Base-by-base conservation (phyloP, 2,329 filamentous ascomycete species). In the Zymoseptoria crescenta region DNA sequence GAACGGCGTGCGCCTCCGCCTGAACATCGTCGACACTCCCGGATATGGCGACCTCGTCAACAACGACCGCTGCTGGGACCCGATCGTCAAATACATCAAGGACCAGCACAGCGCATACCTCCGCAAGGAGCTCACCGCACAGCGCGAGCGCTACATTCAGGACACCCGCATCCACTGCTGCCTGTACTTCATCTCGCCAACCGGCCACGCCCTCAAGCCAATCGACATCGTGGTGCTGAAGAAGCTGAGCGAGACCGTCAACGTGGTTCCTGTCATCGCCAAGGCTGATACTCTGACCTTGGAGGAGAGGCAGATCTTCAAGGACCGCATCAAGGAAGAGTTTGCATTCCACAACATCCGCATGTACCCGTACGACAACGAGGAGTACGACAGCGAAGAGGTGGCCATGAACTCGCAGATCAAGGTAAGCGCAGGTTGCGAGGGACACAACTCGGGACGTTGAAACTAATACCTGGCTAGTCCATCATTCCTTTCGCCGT, bases 1-100 rank as follows among this genome's bases (percentile, higher is more conserved):
- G 81, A 99, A 99, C 75, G 94, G 94, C 69, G 94, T 99, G 69
- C 92, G 94, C 74, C 87, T 99, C 72, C 86, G 94, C 71, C 83
- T 99, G 73, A 99, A 97, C 85, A 99, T 99, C 73, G 94, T 99
- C 72, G 94, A 99, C 76, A 99, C 94, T 65, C 94, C 94, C 65
- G 94, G 94, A 66, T 99, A 99, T 73, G 94, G 94, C 73, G 94
- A 99, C 73, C 86, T 96, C 74, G 94, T 99, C 78, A 99, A 99
- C 85, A 99, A 99, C 78, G 94, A 99, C 81, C 89, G 94, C 83
- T 99, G 94, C 87, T 99, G 94, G 94, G 94, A 99, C 75, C 94
- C 94, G 65, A 99, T 99, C 76, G 93, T 99, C 83, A 99, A 99
- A 83, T 99, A 99, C 80, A 99, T 99, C 84, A 99, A 99, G 84